phyloP scores from a whole-genome alignment of 495 filamentous ascomycete genomes.

The Gamarada debralockiae region DNA sequence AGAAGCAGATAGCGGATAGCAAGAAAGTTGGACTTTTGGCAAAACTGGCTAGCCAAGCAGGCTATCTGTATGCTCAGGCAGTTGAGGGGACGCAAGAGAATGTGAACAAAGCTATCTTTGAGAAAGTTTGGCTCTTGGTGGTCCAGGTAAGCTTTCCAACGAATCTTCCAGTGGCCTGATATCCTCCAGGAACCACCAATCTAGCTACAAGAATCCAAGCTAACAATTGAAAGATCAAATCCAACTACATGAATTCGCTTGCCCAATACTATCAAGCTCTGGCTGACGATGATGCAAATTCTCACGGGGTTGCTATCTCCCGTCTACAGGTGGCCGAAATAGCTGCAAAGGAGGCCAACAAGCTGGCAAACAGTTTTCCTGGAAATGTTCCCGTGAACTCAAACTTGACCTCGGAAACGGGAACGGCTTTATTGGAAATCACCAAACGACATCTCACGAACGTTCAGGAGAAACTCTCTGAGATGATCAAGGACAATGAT shows the following conservation, averaged over 20 bases:
- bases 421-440: conserved; percentile 66
- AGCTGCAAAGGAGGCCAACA: conserved; percentile 68
- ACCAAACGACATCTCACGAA: conserved; percentile 76
- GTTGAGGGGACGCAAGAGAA: conserved; percentile 90
- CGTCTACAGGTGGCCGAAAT: conserved; percentile 78
- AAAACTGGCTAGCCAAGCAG: conserved; percentile 88
- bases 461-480: conserved; percentile 73
- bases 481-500: conserved; percentile 89
- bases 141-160: conserved; percentile 56
- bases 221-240: conserved; percentile 54
- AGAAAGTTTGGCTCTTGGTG: conserved; percentile 89
- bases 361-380: conserved; percentile 77
- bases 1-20: conserved; percentile 89
- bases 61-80: conserved; percentile 81
- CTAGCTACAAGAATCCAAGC: neutral
- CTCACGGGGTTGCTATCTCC: conserved; percentile 82
- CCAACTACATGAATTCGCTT: conserved; percentile 76
- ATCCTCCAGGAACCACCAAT: neutral
- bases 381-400: conserved; percentile 72
- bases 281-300: conserved; percentile 82
- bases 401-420: conserved; percentile 79
- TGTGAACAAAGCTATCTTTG: conserved; percentile 85
- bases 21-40: conserved; percentile 93
- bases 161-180: conserved; percentile 5
- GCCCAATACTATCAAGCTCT: conserved; percentile 94